Evolutionary conservation across 2,329 filamentous ascomycete species (phyloP).

Genomic region (Venturia aucupariae): DNA sequence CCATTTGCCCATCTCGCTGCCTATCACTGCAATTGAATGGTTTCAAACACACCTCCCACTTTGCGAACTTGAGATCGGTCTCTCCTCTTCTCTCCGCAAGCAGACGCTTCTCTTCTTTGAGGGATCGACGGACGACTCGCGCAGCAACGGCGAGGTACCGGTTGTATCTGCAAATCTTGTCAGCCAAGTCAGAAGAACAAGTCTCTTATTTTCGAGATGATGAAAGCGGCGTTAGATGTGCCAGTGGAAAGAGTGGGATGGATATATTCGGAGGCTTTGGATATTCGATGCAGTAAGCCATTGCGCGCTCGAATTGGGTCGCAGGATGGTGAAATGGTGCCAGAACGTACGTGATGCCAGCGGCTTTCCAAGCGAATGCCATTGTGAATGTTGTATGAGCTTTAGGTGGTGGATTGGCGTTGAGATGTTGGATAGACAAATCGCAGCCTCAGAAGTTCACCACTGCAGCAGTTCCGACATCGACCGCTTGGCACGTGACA

Average conservation of each 20-base stretch:
- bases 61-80: slow-evolving; percentile 80
- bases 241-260: background rate
- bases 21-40: background rate
- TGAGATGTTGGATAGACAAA: background rate
- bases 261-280: background rate
- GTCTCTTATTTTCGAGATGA: background rate
- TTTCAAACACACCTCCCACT: slow-evolving; percentile 75
- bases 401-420: background rate
- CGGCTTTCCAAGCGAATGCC: slow-evolving; percentile 97
- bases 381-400: slow-evolving; percentile 52
- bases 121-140: slow-evolving; percentile 87
- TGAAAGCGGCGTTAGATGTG: background rate
- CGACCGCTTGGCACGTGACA: background rate
- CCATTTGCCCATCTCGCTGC: background rate
- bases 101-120: slow-evolving; percentile 91
- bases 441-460: too few relatives aligned
- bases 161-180: slow-evolving; percentile 71
- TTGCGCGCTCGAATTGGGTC: background rate
- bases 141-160: slow-evolving; percentile 94
- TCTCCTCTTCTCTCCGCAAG: slow-evolving; percentile 80
- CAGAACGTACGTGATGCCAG: slow-evolving; percentile 78
- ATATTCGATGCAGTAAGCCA: slow-evolving; percentile 3
- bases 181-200: background rate
- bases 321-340: slow-evolving; percentile 14
- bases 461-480: too few relatives aligned